Evolutionary conservation across 1,284 basidiomycete genomes (phyloP), one percentile per base, ranked within the genome.

Genomic region (Pholiota adiposa): DNA sequence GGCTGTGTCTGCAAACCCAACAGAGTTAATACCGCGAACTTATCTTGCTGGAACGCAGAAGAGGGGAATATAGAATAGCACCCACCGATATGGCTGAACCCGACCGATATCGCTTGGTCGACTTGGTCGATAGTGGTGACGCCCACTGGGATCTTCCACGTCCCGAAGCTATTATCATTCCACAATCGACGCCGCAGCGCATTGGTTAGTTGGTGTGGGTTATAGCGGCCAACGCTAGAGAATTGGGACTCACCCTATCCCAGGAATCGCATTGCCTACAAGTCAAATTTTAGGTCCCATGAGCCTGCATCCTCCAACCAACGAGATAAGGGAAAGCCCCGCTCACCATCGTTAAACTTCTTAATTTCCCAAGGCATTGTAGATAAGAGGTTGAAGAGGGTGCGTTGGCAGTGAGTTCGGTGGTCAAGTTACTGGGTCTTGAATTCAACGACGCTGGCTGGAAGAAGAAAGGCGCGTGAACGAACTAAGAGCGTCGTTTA

Each of bases 61-160:
- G 14, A 14, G 14, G n/a, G 6, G 52, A 18, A 25, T 44, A 34
- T 16, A 34, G 31, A 44, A 55, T 3, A 9, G 6, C 31, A 4
- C 75, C 50, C 60, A 80, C 83, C 84, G 36, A 86, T 69, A 65
- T 86, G 83, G 52, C 72, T 74, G 71, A 84, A 85, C 3, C 85
- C 84, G 0, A 78, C 76, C 4, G 79, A 79, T 34, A 86, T 69
- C 7, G 83, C 84, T 63, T 82, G 82, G 58, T 79, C 76, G 23
- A 88, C 82, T 60, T 82, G 79, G 64, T 80, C 76, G 46, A 78
- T 75, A 2, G 82, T 76, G 11, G 75, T 73, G 62, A 79, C 75
- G 1, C 80, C 83, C 52, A 79, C 80, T 2, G 82, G 79, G n/a
- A 81, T 65, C 29, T 75, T 81, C 79, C 81, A 83, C 0, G 83